Evolutionary conservation across 129 eudicot species (phyloP), one percentile per base, ranked within the genome.

Genomic region (Escallonia herrerae): DNA sequence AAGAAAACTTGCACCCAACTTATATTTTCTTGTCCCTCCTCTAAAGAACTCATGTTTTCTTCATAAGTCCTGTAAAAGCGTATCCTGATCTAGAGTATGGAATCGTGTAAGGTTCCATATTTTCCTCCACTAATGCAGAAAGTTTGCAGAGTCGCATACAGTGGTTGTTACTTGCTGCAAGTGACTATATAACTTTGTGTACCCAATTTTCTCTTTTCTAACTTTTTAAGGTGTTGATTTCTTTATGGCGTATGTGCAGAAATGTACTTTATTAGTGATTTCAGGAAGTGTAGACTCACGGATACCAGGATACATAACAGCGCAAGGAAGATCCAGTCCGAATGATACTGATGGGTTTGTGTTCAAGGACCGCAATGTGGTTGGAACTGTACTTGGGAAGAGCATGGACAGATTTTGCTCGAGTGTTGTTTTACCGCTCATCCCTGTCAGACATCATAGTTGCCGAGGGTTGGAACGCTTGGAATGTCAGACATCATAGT

Each of bases 391-490:
- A 56, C 43, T 13, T 73, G 2, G 77, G 60, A 45, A 51, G 77
- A 12, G 66, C 77, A 0, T 73, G 77, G 77, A 64, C 42, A 58
- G 62, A 22, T 2, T 70, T 64, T 15, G 79, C 84, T 0, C 65
- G 84, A 62, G 84, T 79, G 11, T 2, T 79, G 5, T 79, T 74
- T 15, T 79, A 74, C 71, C 60, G 70, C 37, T 9, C 66, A 38
- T 40, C 56, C 15, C 60, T 79, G 66, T 44, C 73, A 0, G 57
- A 75, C 42, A 43, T 69, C 6, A 55, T 79, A 22, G 69, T 70
- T 14, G 71, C 80, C 6, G 62, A n/a, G 40, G 84, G 84, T 1
- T 74, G 84, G 84, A 42, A 54, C 43, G 8, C 83, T 55, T 66
- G 83, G 73, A 3, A 5, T 7, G 5, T 63, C n/a, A n/a, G n/a